Evolutionary conservation across 345 rosid species (phyloP), one percentile per base, ranked within the genome.

Genomic region (Kandelia obovata): DNA sequence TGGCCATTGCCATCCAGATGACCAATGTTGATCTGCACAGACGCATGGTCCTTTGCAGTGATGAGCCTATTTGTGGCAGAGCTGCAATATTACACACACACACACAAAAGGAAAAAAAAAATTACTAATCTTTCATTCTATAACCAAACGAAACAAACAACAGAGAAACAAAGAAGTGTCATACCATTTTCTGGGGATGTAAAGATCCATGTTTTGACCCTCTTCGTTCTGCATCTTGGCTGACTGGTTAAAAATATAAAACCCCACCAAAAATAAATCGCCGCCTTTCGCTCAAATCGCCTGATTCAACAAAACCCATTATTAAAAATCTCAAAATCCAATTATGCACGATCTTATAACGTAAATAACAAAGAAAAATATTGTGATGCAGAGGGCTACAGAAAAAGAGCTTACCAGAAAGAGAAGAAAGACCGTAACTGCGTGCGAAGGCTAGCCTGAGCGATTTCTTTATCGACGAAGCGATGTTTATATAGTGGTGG

Each of bases 171-270:
- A 37, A 11, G 5, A 37, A 20, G 21, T 2, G 28, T 1, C 7
- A 31, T 80, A 92, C 96, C 97, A 92, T 66, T 92, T 92, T 69
- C 97, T 85, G 28, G 97, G 96, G 77, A 86, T 86, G 86, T 88
- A 92, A 10, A 92, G 90, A 71, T 92, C 97, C 69, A 88, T 89
- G 80, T 76, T 73, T 4, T 83, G 80, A 15, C 96, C 96, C 71
- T 88, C 96, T 39, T 92, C 96, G 87, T 89, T 92, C 81, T 92
- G 92, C 97, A 92, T 89, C 83, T 82, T 88, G 80, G 61, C 78
- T 1, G 26, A 55, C 4, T 21, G 59, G 23, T 55, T 55, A n/a
- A 53, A 53, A 39, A 43, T 0, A 43, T 9, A 43, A 43, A 43
- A 13, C 59, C 59, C 11, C 59, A 21, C 13, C 11, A 26, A 55